phyloP scores from a whole-genome alignment of 306 rosid genomes.

The Casuarina equisetifolia region DNA sequence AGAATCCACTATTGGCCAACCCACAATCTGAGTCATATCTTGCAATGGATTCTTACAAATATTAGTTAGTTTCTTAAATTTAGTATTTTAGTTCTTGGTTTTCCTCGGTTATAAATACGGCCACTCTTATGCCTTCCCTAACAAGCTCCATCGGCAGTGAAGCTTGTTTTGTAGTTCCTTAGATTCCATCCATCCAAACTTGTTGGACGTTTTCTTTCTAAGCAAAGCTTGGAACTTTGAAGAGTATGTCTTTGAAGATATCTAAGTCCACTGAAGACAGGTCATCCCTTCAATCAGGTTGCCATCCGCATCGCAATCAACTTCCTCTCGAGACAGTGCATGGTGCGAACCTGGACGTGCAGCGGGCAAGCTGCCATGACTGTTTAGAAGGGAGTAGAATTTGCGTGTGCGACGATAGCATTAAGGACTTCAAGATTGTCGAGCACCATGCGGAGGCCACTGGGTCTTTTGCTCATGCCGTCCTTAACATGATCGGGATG shows the following conservation, averaged over 20 bases:
- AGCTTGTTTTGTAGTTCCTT: not conserved
- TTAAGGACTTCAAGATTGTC: slow-evolving; percentile 11
- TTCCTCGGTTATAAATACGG: not conserved
- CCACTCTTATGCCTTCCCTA: not conserved
- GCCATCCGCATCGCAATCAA: slow-evolving; percentile 29
- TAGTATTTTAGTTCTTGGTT: not conserved
- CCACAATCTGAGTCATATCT: not conserved
- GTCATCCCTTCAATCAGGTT: slow-evolving; percentile 12
- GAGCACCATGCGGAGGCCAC: slow-evolving; percentile 39
- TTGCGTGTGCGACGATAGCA: slow-evolving; percentile 35
- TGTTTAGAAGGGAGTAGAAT: slow-evolving; percentile 52
- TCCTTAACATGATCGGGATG: slow-evolving; percentile 81
- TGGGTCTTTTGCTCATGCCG: slow-evolving; percentile 58
- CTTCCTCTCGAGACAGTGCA: slow-evolving; percentile 30
- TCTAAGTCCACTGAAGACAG: slow-evolving; percentile 25
- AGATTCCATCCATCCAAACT: no score
- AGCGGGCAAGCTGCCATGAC: slow-evolving; percentile 27
- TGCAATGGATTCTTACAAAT: not conserved
- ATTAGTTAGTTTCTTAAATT: not conserved
- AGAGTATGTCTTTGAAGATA: slow-evolving; percentile 21
- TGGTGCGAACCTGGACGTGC: slow-evolving; percentile 26
- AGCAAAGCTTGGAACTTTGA: not conserved
- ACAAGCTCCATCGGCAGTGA: not conserved
- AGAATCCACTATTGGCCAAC: no score
- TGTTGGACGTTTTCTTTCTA: no score